Evolutionary conservation across 352 stramenopile species (phyloP), one percentile per base, ranked within the genome.

Genomic region (Elongisporangium senticosum): DNA sequence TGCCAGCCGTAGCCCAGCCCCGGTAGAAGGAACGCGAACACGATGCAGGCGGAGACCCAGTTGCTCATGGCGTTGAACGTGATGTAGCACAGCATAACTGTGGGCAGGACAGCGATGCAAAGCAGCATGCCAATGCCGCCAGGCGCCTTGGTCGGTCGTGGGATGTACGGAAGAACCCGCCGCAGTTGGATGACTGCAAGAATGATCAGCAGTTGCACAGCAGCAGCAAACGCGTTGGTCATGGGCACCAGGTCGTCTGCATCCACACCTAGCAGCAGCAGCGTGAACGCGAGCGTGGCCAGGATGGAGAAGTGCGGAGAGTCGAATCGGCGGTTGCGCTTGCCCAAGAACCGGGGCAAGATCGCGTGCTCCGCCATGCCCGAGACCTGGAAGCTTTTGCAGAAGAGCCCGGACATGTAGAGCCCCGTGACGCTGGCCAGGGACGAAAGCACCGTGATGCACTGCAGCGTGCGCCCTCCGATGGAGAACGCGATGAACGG

Each of bases 361-460:
- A 96, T 73, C n/a, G 87, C 83, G 37, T 78, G 71, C 59, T 97
- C 84, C 10, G 87, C 71, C 79, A 89, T 84, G 24, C 72, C 75
- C 1, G 67, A 65, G 14, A 98, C 61, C 69, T 97, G 86, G 58
- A 90, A 96, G 19, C 90, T 79, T 70, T 98, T 93, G 26, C 77
- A 82, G 28, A 83, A 96, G 61, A 98, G 87, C 65, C 96, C 90
- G 7, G 89, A 89, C 69, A 96, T 75, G 71, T 96, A 98, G 26
- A 97, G 65, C 0, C 87, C 93, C 26, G 96, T 74, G 54, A 93
- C 94, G 22, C 72, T 85, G 51, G 93, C 83, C 49, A 86, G 79
- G 7, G 90, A 87, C 24, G 64, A 72, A 11, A 90, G 78, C 52
- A 96, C 72, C 47, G 95, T 85, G 79, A 95, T 91, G 4, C 64